Evolutionary conservation across 805 yeast genomes (phyloP), one percentile per base, ranked within the genome.

Genomic region (Myxozyma geophila): DNA sequence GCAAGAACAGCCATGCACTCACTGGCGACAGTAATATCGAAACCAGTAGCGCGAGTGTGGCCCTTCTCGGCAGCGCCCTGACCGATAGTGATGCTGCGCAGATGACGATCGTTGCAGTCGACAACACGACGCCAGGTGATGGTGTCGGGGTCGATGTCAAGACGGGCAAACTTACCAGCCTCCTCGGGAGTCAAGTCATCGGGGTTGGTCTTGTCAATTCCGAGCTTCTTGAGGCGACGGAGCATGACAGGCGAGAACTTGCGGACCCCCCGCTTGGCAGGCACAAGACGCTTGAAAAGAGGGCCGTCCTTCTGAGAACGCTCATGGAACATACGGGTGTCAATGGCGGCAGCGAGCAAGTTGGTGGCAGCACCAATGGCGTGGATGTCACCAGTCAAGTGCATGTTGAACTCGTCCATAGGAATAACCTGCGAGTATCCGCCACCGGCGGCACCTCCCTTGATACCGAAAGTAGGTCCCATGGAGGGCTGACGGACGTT

Each of bases 401-500:
- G 98, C 90, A 95, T 85, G 80, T 95, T 93, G 82, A 93, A 93
- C 79, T 93, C 98, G 77, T 93, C 99, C 98, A 93, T 93, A 58
- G 98, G 98, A 71, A 93, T 92, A 52, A 93, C 98, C 79, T 93
- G 98, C 1, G 98, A 84, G 77, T 92, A 93, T 54, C 98, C 98
- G 75, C 98, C 99, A 72, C 99, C 99, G 19, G 98, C 98, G 62
- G 99, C 99, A 77, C 98, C 98, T 74, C 99, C 99, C 80, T 93
- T 93, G 72, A 93, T 92, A 76, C 99, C 99, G 73, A 93, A 93
- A 19, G 98, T 93, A 57, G 99, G 99, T 46, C 98, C 98, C 97
- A 93, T 91, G 9, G 96, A 89, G 36, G 98, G 98, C 77, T 93
- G 99, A 77, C 99, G 89, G 57, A 93, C 97, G 73, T 90, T 92